Evolutionary conservation across 768 basidiomycete genomes (phyloP).

Genomic region (Wakefieldia striispora): DNA sequence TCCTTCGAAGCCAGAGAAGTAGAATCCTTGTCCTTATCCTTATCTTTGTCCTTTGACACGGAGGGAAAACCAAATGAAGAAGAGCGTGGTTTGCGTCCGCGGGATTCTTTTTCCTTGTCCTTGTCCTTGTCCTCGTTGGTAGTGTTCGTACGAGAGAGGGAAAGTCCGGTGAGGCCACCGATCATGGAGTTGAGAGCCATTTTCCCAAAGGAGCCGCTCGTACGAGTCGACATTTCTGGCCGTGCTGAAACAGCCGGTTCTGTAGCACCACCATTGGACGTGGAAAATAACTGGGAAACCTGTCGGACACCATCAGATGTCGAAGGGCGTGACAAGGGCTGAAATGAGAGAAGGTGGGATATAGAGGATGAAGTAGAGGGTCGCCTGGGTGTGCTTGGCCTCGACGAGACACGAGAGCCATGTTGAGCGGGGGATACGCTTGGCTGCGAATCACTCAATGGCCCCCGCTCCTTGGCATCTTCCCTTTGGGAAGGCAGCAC

Average conservation of each 20-base stretch:
- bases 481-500: constrained; percentile 19
- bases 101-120: constrained; percentile 45
- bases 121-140: constrained; percentile 38
- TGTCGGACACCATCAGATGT: constrained; percentile 19
- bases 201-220: constrained; percentile 55
- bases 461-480: background rate
- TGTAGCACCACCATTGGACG: constrained; percentile 7
- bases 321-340: constrained; percentile 8
- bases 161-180: constrained; percentile 63
- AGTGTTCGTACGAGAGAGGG: constrained; percentile 55
- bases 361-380: constrained; percentile 24
- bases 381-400: constrained; percentile 21
- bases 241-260: constrained; percentile 20
- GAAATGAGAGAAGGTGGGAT: constrained; percentile 26
- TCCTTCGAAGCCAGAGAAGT: constrained; percentile 46
- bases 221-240: constrained; percentile 36
- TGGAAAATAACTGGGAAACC: constrained; percentile 10
- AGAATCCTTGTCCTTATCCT: constrained; percentile 34
- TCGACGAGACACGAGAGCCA: constrained; percentile 7
- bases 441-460: background rate
- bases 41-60: constrained; percentile 31
- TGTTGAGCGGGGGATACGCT: background rate
- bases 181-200: constrained; percentile 70
- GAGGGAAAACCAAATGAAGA: constrained; percentile 45
- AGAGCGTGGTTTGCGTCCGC: constrained; percentile 51